Conservation (phyloP, 108 stramenopile genomes). For the Conticribra weissflogii region DNA sequence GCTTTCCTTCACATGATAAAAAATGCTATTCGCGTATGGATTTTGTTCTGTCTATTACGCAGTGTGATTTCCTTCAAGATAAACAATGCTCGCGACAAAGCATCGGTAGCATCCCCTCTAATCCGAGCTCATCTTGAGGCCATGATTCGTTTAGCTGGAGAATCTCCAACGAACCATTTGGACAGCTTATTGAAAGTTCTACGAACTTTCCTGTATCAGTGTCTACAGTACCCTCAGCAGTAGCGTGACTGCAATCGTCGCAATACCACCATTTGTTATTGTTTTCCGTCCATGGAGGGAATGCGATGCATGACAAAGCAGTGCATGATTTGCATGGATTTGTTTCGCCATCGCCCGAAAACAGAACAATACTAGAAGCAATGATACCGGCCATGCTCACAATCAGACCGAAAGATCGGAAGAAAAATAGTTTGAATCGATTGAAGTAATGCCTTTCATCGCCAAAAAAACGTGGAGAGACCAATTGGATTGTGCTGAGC, state of each 20-base stretch:
- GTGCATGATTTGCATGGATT: conserved; percentile 76
- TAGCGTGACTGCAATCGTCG: conserved; percentile 80
- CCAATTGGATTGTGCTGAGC: conserved; percentile 75
- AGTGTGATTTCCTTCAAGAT: conserved; percentile 14
- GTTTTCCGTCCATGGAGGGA: conserved; percentile 76
- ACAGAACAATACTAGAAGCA: conserved; percentile 58
- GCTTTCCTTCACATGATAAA: no score
- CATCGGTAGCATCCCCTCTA: conserved; percentile 43
- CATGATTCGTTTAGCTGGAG: conserved; percentile 29
- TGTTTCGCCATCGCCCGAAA: conserved; percentile 71
- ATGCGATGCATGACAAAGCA: conserved; percentile 78
- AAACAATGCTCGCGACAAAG: conserved; percentile 47
- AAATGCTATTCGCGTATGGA: no score
- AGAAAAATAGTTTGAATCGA: conserved; percentile 54
- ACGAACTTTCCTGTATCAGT: conserved; percentile 58
- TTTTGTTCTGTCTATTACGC: no score
- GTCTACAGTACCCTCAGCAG: conserved; percentile 68
- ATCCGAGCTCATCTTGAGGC: conserved; percentile 34
- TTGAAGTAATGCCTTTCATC: conserved; percentile 60
- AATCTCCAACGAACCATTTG: conserved; percentile 58
- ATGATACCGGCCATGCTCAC: conserved; percentile 63
- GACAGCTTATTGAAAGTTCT: conserved; percentile 65
- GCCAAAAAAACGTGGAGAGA: conserved; percentile 77
- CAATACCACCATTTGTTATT: conserved; percentile 91
- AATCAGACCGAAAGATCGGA: conserved; percentile 76